These are phyloP conservation scores for Aspergillus hiratsukae DNA, from an alignment of 2,329 filamentous ascomycete genomes.

Conservation along the genomic window DNA sequence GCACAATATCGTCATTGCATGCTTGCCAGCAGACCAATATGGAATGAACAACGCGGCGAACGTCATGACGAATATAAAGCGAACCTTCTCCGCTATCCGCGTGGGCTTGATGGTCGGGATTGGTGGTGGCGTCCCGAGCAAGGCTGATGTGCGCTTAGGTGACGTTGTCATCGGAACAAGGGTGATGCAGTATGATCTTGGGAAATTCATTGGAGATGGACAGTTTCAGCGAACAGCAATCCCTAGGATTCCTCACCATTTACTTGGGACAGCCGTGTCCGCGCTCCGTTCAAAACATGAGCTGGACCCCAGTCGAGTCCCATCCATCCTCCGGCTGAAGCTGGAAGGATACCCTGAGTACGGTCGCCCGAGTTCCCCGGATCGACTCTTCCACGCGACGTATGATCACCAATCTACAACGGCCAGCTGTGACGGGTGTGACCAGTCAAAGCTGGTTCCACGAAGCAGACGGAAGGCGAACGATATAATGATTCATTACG, in stretches of 20 bases:
- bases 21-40: constrained; percentile 2
- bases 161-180: constrained; percentile 20
- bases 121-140: constrained; percentile 16
- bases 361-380: constrained; percentile 1
- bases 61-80: not conserved
- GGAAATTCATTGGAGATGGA: constrained; percentile 11
- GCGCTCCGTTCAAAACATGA: not conserved
- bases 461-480: not conserved
- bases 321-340: constrained; percentile 4
- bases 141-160: constrained; percentile 17
- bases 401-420: constrained; percentile 4
- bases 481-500: constrained; percentile 18
- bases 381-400: constrained; percentile 2
- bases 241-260: not conserved
- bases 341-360: not conserved
- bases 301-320: not conserved
- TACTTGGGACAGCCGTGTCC: constrained; percentile 1
- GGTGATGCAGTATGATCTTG: constrained; percentile 19
- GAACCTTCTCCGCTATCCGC: constrained; percentile 14
- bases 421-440: not conserved
- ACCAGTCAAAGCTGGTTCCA: not conserved
- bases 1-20: constrained; percentile 11
- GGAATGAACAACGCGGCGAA: constrained; percentile 8
- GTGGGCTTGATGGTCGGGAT: constrained; percentile 18
- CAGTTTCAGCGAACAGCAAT: constrained; percentile 10